Base-by-base conservation (phyloP, 1,284 basidiomycete species). In the Cryptococcus wingfieldii region DNA sequence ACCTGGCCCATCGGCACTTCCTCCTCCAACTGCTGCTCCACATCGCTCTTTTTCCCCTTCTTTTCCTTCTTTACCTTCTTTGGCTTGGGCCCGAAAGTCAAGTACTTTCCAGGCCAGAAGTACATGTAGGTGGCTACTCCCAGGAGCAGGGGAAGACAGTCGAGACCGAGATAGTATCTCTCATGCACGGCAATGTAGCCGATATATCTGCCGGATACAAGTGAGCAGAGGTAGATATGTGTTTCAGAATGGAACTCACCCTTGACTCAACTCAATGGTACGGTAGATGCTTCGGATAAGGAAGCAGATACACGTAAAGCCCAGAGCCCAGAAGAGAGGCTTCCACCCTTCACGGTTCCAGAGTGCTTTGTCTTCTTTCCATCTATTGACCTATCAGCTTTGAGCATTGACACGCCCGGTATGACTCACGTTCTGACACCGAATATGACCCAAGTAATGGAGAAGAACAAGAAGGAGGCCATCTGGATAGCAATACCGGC, bases 281-380 rank as follows among this genome's bases (percentile, higher is more conserved):
- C 87, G 82, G 72, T 84, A 88, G 4, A 82, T 74, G 42, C 84
- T 87, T 67, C 86, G 84, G 62, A 87, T 80, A 64, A 87, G 68
- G 60, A 88, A 86, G 38, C 85, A 84, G 38, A 84, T 71, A 61
- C 84, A 87, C 61, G 85, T 86, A 60, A 87, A 64, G 12, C 77
- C 71, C 50, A 88, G 68, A 2, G 82, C 82, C 18, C 67, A 75
- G 16, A 80, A 81, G 23, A 88, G 74, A 5, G 81, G 68, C 45
- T 83, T 81, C 86, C 86, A 88, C 60, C 85, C 82, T 12, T 73
- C 68, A 62, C 80, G 78, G 0, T 62, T 62, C 82, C 83, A 86
- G 4, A 79, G 67, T 23, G 75, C 75, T n/a, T 72, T 79, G 55
- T 82, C 79, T 46, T 76, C 66, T 25, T 67, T 80, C 53, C 61